phyloP scores from a whole-genome alignment of 1,284 basidiomycete species.

The Ganoderma resinaceum region DNA sequence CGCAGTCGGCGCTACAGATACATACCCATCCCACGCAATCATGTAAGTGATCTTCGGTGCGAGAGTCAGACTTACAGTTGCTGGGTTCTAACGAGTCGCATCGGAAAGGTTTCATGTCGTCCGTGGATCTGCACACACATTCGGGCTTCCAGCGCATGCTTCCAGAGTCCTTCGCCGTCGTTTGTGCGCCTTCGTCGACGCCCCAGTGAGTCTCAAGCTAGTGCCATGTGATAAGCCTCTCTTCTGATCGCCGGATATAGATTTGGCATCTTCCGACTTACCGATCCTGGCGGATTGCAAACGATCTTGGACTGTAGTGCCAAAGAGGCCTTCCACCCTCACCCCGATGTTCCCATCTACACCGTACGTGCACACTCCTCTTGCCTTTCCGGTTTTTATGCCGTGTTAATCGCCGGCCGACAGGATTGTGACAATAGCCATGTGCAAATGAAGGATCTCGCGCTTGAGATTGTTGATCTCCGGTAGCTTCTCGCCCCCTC shows the following conservation, averaged over 20 bases:
- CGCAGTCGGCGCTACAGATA: conserved; percentile 57
- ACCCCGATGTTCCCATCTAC: conserved; percentile 81
- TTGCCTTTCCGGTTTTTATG: neutral
- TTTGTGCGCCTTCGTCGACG: conserved; percentile 81
- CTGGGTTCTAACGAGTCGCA: neutral
- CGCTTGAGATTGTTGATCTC: conserved; percentile 78
- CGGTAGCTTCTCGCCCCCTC: conserved; percentile 40
- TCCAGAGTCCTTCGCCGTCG: conserved; percentile 90
- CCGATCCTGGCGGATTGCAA: conserved; percentile 82
- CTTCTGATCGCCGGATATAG: conserved; percentile 44
- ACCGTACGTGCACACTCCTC: conserved; percentile 58
- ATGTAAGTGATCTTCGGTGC: conserved; percentile 54
- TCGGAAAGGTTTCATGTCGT: conserved; percentile 81
- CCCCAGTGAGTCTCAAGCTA: conserved; percentile 63
- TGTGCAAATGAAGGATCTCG: conserved; percentile 75
- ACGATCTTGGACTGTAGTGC: conserved; percentile 71
- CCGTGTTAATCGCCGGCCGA: neutral
- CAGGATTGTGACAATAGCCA: conserved; percentile 83
- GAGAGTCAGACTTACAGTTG: neutral
- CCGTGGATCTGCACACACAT: conserved; percentile 89
- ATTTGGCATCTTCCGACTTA: conserved; percentile 87
- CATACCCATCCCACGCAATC: conserved; percentile 93
- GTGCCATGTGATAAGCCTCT: neutral
- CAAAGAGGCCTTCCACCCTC: conserved; percentile 85
- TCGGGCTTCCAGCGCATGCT: conserved; percentile 87